A percentile compares a stretch with the other conserved stretches of the same genome.
Evolutionary conservation across 495 filamentous ascomycete genomes (phyloP).

Genomic region (Chaetomium fimeti): DNA sequence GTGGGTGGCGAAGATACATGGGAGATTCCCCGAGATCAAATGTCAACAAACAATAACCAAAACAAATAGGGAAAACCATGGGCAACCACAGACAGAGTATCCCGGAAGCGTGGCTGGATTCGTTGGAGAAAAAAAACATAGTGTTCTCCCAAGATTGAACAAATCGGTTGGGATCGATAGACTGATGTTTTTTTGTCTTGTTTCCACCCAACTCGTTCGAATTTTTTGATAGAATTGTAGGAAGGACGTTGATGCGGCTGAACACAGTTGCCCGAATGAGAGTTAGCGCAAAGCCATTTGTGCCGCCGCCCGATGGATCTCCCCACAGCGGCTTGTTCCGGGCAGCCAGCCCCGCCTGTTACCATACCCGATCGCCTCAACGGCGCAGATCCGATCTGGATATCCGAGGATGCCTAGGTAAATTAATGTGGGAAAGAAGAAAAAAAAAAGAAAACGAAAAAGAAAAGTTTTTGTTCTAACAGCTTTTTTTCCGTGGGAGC

Average conservation of each 20-base stretch:
- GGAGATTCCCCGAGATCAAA: too few species aligned
- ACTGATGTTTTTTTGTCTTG: too few species aligned
- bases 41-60: too few species aligned
- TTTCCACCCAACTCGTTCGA: too few species aligned
- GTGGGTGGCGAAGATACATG: too few species aligned
- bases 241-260: conserved; percentile 23
- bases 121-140: too few species aligned
- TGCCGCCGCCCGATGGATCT: background rate
- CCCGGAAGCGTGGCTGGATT: too few species aligned
- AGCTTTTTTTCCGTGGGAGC: background rate
- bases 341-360: conserved; percentile 8
- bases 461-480: background rate
- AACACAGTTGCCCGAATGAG: conserved; percentile 13
- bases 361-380: background rate
- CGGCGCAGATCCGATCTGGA: conserved; percentile 1
- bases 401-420: background rate
- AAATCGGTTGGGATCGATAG: too few species aligned
- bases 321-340: conserved; percentile 19
- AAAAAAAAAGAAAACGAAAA: background rate
- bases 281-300: conserved; percentile 8
- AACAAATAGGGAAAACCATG: too few species aligned
- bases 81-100: too few species aligned
- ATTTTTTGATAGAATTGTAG: background rate
- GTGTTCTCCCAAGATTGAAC: too few species aligned
- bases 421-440: background rate